These are phyloP conservation scores for Neodidymelliopsis sp. DNA, from an alignment of 2,329 filamentous ascomycete genomes.

Conservation along the genomic window DNA sequence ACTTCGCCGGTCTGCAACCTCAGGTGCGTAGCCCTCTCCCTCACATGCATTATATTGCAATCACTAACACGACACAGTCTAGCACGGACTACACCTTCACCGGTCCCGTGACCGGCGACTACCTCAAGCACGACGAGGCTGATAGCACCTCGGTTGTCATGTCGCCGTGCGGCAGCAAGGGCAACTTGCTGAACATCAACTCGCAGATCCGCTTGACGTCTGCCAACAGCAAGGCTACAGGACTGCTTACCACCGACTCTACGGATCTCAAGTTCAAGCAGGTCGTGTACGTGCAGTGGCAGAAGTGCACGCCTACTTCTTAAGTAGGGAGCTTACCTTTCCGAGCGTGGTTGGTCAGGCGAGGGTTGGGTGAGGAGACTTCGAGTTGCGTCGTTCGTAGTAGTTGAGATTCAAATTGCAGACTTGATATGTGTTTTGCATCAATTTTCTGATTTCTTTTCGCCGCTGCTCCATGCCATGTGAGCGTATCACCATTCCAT, in stretches of 20 bases:
- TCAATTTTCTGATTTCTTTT: too few relatives aligned
- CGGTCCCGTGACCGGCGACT: conserved; percentile 48
- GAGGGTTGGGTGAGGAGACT: too few relatives aligned
- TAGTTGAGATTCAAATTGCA: too few relatives aligned
- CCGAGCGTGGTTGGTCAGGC: too few relatives aligned
- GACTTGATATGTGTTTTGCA: too few relatives aligned
- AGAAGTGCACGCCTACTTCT: conserved; percentile 47
- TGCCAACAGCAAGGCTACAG: conserved; percentile 41
- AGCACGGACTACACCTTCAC: conserved; percentile 51
- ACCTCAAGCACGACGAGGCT: conserved; percentile 52
- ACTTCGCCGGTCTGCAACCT: conserved; percentile 58
- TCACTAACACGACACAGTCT: conserved; percentile 34
- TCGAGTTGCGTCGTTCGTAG: too few relatives aligned
- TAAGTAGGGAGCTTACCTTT: too few relatives aligned
- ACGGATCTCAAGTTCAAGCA: conserved; percentile 58
- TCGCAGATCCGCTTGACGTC: conserved; percentile 56
- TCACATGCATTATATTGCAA: not conserved
- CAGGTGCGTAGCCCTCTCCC: conserved; percentile 44
- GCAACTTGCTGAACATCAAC: conserved; percentile 63
- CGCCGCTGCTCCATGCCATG: too few relatives aligned
- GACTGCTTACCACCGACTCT: conserved; percentile 58
- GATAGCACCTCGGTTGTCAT: conserved; percentile 58
- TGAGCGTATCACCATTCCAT: too few relatives aligned
- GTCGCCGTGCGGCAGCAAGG: conserved; percentile 60
- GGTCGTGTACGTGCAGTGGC: conserved; percentile 56